Evolutionary conservation across 768 basidiomycete genomes (phyloP), one percentile per base, ranked within the genome.

Genomic region (Leucosporidium creatinivorum): DNA sequence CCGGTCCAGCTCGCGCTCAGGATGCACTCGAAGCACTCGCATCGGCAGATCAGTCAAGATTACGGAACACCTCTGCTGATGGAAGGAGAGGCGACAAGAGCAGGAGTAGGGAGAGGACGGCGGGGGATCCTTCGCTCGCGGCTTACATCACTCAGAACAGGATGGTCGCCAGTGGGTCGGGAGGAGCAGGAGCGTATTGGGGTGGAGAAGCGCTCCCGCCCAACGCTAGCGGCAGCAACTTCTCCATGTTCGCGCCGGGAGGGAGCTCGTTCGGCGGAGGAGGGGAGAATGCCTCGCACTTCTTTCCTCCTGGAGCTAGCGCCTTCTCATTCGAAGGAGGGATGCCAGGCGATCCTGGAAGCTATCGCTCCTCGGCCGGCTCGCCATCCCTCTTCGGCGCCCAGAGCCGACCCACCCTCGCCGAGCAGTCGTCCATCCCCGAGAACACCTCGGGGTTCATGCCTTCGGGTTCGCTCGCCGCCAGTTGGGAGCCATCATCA

Each of bases 21-120:
- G 63, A 71, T 21, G 67, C 64, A 0, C 67, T 72, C 61, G 70
- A 72, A 47, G n/a, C 36, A 9, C 66, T 72, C 58, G 70, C 64
- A 3, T 12, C 56, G 39, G 39, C 39, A 2, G 39, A 44, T 44
- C 39, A 44, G 15, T 44, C 39, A 13, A 44, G 39, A 17, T 44
- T 44, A 13, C 8, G 39, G 39, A 44, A 44, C 15, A 44, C 8
- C 39, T 44, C 39, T 10, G 39, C 39, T 17, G 39, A 44, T 44
- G 39, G 39, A 2, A 44, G 39, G 39, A 44, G 39, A 44, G 39
- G 39, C 8, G 39, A 44, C 13, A 44, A 44, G 39, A 13, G 61
- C 50, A n/a, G 58, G 57, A 33, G 31, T 65, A 19, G 65, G 59
- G 3, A 17, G 69, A 5, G 48, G 26, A 28, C 36, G 65, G 21